Evolutionary conservation across 345 rosid genomes (phyloP).

Genomic region (Gossypium longicalyx): DNA sequence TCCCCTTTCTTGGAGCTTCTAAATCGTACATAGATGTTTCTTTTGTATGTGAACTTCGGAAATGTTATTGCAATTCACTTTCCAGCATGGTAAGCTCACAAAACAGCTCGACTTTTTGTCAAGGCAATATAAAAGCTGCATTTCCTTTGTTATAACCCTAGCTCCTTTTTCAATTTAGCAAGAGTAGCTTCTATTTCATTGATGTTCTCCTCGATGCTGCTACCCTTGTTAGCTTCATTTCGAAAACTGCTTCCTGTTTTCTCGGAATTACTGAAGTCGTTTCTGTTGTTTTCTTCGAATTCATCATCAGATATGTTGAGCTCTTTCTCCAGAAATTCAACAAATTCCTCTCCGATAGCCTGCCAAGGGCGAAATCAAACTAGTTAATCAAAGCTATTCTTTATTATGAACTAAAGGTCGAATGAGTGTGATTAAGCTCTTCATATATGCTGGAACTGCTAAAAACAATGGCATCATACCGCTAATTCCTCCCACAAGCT

Average conservation of each 20-base stretch:
- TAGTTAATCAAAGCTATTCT: slow-evolving; percentile 4
- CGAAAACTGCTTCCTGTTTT: slow-evolving; percentile 24
- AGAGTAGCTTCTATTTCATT: slow-evolving; percentile 92
- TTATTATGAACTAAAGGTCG: neutral
- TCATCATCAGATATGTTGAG: slow-evolving; percentile 53
- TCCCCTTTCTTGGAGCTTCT: neutral
- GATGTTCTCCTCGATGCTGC: slow-evolving; percentile 63
- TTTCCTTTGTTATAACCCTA: slow-evolving; percentile 54
- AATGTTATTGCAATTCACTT: neutral
- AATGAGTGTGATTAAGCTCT: neutral
- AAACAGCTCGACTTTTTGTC: neutral
- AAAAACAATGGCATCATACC: slow-evolving; percentile 37
- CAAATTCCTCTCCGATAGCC: slow-evolving; percentile 96
- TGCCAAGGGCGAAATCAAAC: slow-evolving; percentile 21
- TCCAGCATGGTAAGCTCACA: neutral
- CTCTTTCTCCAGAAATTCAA: slow-evolving; percentile 92
- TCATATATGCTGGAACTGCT: neutral
- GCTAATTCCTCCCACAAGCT: slow-evolving; percentile 96
- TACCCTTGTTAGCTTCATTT: slow-evolving; percentile 34
- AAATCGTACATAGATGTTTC: neutral
- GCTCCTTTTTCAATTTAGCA: slow-evolving; percentile 72
- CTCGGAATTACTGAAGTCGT: slow-evolving; percentile 25
- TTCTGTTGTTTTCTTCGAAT: slow-evolving; percentile 23
- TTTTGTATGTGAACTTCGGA: neutral
- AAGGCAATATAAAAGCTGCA: neutral